phyloP scores from a whole-genome alignment of 257 asterid species.

The Avicennia marina region DNA sequence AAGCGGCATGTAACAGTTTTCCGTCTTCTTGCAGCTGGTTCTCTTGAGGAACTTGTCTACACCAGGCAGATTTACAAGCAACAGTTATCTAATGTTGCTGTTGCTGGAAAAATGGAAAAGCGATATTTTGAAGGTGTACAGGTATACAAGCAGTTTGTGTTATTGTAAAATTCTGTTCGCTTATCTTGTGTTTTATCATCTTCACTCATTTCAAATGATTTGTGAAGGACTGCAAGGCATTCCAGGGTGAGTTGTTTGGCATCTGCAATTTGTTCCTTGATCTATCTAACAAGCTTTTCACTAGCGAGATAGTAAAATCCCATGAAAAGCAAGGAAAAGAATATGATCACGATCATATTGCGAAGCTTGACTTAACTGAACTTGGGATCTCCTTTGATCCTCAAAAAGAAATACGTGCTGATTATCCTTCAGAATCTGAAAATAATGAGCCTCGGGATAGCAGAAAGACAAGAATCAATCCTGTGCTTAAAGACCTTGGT shows the following conservation, averaged over 20 bases:
- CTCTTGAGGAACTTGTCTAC: slow-evolving; percentile 93
- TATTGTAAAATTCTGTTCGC: neutral
- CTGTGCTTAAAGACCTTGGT: slow-evolving; percentile 66
- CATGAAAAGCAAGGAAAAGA: slow-evolving; percentile 44
- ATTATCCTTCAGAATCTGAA: slow-evolving; percentile 22
- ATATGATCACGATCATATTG: slow-evolving; percentile 9
- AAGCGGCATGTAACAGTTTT: slow-evolving; percentile 85
- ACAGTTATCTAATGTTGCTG: slow-evolving; percentile 87
- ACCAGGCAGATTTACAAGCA: slow-evolving; percentile 91
- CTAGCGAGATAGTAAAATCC: slow-evolving; percentile 72
- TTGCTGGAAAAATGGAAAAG: slow-evolving; percentile 82
- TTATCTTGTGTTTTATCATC: neutral
- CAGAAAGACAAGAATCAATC: slow-evolving; percentile 22
- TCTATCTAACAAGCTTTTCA: slow-evolving; percentile 83
- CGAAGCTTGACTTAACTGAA: slow-evolving; percentile 29
- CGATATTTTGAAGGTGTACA: slow-evolving; percentile 96
- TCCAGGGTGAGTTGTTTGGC: slow-evolving; percentile 92
- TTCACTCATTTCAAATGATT: slow-evolving; percentile 14
- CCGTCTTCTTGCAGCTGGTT: slow-evolving; percentile 94
- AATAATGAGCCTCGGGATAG: slow-evolving; percentile 17
- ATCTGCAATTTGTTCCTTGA: slow-evolving; percentile 85
- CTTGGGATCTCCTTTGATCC: slow-evolving; percentile 34
- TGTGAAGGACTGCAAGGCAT: slow-evolving; percentile 73
- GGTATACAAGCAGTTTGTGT: slow-evolving; percentile 32
- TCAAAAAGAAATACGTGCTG: slow-evolving; percentile 20